Evolutionary conservation across 1,284 basidiomycete genomes (phyloP).

Genomic region (Ganoderma resinaceum): DNA sequence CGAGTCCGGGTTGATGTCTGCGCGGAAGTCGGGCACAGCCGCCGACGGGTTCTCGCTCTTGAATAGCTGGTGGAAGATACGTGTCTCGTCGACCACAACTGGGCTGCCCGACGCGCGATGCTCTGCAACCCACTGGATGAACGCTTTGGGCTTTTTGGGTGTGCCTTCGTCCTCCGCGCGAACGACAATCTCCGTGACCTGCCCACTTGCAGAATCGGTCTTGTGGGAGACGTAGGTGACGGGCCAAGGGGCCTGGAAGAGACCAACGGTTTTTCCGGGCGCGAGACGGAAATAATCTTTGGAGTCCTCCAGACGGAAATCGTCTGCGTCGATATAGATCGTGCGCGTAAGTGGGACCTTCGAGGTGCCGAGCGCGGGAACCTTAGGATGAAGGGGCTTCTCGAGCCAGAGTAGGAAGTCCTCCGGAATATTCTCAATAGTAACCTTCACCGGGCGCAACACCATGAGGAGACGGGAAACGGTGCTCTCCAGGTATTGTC

Average conservation of each 20-base stretch:
- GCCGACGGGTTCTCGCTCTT: constrained; percentile 91
- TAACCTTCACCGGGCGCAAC: constrained; percentile 89
- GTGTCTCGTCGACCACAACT: constrained; percentile 87
- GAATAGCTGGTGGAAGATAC: constrained; percentile 94
- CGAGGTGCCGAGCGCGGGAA: constrained; percentile 86
- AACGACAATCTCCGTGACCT: constrained; percentile 83
- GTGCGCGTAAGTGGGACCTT: constrained; percentile 89
- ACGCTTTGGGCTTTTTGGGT: constrained; percentile 90
- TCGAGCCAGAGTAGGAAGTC: constrained; percentile 87
- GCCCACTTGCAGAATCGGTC: constrained; percentile 73
- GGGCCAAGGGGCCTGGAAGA: constrained; percentile 95
- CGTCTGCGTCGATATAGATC: constrained; percentile 93
- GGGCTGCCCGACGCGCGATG: constrained; percentile 83
- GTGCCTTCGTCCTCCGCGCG: constrained; percentile 73
- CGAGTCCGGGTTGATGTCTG: constrained; percentile 82
- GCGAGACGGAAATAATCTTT: constrained; percentile 98
- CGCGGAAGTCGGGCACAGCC: constrained; percentile 70
- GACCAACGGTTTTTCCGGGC: constrained; percentile 95
- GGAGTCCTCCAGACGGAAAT: constrained; percentile 92
- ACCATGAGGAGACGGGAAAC: constrained; percentile 96
- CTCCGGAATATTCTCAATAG: constrained; percentile 90
- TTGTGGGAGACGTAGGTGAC: constrained; percentile 94
- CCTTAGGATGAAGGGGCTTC: constrained; percentile 95
- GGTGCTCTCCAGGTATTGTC: constrained; percentile 89
- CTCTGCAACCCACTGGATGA: constrained; percentile 98